These are phyloP conservation scores for Arabidopsis lyrata DNA, from an alignment of 441 rosid species.

Conservation along the genomic window DNA sequence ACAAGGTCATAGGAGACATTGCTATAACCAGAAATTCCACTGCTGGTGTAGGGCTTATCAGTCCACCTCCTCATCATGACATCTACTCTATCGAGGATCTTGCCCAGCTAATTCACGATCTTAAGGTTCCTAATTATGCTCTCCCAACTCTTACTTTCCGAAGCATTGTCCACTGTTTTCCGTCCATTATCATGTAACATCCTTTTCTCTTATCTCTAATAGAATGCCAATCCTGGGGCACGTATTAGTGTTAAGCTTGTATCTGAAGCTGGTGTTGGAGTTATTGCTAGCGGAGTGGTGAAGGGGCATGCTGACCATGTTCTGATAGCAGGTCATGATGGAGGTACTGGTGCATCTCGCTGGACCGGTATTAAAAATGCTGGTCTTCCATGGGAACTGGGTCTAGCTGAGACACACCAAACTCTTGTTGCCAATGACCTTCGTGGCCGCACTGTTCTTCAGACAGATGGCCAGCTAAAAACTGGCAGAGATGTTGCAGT, in stretches of 20 bases:
- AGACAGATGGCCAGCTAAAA: slow-evolving; percentile 99
- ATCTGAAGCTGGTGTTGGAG: slow-evolving; percentile 99
- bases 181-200: not conserved
- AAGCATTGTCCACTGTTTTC: not conserved
- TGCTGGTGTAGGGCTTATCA: slow-evolving; percentile 99
- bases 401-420: slow-evolving; percentile 99
- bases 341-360: slow-evolving; percentile 99
- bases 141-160: not conserved
- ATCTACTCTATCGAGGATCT: slow-evolving; percentile 99
- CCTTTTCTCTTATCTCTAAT: slow-evolving; percentile 30
- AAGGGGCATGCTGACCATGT: slow-evolving; percentile 99
- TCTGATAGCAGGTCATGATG: slow-evolving; percentile 98
- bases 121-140: slow-evolving; percentile 67
- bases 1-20: slow-evolving; percentile 98
- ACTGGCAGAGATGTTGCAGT: slow-evolving; percentile 99
- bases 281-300: slow-evolving; percentile 99
- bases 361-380: slow-evolving; percentile 99
- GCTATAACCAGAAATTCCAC: slow-evolving; percentile 98
- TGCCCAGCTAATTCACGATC: slow-evolving; percentile 98
- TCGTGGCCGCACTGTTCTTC: slow-evolving; percentile 97
- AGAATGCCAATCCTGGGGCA: slow-evolving; percentile 98
- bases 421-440: slow-evolving; percentile 99
- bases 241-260: slow-evolving; percentile 97
- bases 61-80: slow-evolving; percentile 99
- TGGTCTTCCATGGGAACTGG: slow-evolving; percentile 99